Evolutionary conservation across 345 rosid genomes (phyloP).

Genomic region (Salix arbutifolia): DNA sequence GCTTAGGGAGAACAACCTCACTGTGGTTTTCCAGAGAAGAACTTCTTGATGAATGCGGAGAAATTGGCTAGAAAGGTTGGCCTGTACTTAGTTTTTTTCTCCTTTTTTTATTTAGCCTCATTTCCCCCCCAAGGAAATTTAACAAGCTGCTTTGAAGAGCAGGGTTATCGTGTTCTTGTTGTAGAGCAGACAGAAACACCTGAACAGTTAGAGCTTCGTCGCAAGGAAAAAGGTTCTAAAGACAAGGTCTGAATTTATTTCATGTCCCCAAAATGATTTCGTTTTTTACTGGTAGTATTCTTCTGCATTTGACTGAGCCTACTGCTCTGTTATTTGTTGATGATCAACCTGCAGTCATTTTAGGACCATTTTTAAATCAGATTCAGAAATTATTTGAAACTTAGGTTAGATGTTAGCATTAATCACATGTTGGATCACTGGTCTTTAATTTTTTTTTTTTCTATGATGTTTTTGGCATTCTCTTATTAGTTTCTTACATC

Average conservation of each 20-base stretch:
- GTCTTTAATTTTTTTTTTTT: not conserved
- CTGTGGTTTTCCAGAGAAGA: conserved; percentile 98
- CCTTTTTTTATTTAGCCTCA: conserved; percentile 7
- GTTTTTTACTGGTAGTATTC: not conserved
- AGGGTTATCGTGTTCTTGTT: conserved; percentile 97
- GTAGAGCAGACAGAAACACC: conserved; percentile 99
- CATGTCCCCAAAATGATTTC: not conserved
- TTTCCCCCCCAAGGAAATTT: conserved; percentile 12
- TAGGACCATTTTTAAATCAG: not conserved
- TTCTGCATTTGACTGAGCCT: not conserved
- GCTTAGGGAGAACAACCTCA: conserved; percentile 96
- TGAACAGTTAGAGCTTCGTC: conserved; percentile 87
- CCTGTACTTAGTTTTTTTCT: conserved; percentile 1
- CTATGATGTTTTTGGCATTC: not conserved
- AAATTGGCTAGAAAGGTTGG: conserved; percentile 90
- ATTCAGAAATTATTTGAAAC: not conserved
- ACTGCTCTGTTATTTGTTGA: not conserved
- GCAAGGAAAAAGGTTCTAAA: conserved; percentile 80
- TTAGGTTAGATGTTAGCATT: not conserved
- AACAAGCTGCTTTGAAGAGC: conserved; percentile 31
- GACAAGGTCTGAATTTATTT: conserved; percentile 57
- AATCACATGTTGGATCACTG: not conserved
- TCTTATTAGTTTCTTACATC: not conserved
- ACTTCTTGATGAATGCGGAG: conserved; percentile 81
- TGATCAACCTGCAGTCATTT: not conserved